These are phyloP conservation scores for Isochrysis galbana DNA, from an alignment of 78 protist genomes.

Conservation along the genomic window DNA sequence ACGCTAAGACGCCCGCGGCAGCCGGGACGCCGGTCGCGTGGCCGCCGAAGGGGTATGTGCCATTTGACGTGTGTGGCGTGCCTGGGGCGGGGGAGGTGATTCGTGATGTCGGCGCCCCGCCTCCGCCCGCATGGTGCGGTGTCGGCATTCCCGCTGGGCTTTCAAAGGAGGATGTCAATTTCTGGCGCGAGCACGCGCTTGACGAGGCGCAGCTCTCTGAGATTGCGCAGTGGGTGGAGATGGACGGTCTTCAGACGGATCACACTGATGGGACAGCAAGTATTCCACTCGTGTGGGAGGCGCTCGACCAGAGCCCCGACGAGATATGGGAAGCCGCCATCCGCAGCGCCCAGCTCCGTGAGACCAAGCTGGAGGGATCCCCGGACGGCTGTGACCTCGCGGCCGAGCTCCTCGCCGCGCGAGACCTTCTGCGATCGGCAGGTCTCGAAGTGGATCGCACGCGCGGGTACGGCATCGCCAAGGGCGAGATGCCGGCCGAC, in stretches of 20 bases:
- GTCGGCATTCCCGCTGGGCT: neutral
- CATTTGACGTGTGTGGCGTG: neutral
- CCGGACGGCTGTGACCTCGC: too few relatives aligned
- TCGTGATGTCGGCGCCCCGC: neutral
- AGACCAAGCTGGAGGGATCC: too few relatives aligned
- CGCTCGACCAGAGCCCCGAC: neutral
- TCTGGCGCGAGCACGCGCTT: neutral
- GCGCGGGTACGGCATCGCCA: neutral
- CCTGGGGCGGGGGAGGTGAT: neutral
- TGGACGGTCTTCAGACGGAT: neutral
- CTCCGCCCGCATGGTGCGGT: neutral
- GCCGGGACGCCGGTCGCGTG: neutral
- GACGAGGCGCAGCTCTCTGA: neutral
- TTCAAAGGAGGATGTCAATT: neutral
- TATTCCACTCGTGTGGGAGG: neutral
- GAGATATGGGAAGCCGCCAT: neutral
- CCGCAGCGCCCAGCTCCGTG: too few relatives aligned
- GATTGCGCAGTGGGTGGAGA: neutral
- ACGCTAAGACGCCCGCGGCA: neutral
- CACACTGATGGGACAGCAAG: neutral
- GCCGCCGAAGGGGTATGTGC: neutral
- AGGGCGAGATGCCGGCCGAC: neutral
- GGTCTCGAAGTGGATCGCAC: neutral
- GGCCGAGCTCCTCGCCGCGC: neutral
- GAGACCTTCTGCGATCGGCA: neutral